Evolutionary conservation across 129 eudicot species (phyloP), one percentile per base, ranked within the genome.

Genomic region (Flaveria ramosissima): DNA sequence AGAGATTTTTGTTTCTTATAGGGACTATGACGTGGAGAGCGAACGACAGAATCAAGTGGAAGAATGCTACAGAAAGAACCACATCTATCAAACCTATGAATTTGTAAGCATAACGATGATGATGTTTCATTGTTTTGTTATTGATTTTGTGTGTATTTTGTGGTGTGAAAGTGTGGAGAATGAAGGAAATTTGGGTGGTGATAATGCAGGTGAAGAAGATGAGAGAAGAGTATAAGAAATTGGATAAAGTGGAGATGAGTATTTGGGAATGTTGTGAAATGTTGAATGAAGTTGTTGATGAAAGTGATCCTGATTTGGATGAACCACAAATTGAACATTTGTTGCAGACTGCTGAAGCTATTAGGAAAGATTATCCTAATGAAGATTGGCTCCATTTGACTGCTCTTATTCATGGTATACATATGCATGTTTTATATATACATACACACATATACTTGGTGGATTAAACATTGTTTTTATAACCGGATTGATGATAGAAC

Each of bases 261-360:
- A 61, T 24, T 1, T 61, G 67, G 67, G 41, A 61, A 61, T 61
- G 67, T 61, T 61, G 67, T 61, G 67, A 61, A 26, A 39, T 61
- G 41, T 61, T 61, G 13, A 61, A 61, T 61, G 67, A 61, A 61
- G 67, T 61, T 26, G 67, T 61, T 3, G 42, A 61, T 10, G 67
- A 61, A 61, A 61, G 67, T 61, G 67, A 61, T 61, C 67, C 94
- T 6, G 89, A 89, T 23, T 41, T 89, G 77, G 94, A 89, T 78
- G 95, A 89, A 70, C 94, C 94, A 19, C 90, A 89, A 74, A 84
- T 86, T 63, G 80, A 86, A 66, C 94, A 89, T 69, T 83, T 88
- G 75, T 46, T 88, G 63, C 90, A 85, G 69, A 81, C 88, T 11
- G 90, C 90, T 43, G 90, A 88, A 78, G 93, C 93, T 43, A 78